These are phyloP conservation scores for Scedosporium dehoogii DNA, from an alignment of 2,329 filamentous ascomycete species.

Conservation along the genomic window DNA sequence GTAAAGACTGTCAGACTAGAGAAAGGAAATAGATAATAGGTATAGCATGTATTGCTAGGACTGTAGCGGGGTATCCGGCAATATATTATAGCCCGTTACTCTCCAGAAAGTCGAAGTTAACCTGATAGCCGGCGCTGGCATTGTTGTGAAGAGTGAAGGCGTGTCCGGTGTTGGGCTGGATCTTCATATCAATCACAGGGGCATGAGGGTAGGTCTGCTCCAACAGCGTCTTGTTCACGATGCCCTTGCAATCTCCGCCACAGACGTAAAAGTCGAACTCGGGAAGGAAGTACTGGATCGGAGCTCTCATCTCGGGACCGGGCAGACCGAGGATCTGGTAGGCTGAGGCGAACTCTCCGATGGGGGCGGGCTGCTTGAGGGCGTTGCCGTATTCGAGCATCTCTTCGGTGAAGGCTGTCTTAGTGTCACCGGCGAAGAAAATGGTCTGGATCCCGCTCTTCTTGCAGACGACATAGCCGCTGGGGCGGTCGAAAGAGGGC, in stretches of 20 bases:
- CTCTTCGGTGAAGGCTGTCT: conserved; percentile 15
- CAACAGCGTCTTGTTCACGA: conserved; percentile 6
- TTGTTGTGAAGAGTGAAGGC: conserved; percentile 24
- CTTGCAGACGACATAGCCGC: conserved; percentile 15
- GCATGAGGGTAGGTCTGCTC: conserved; percentile 18
- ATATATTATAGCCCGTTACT: neutral
- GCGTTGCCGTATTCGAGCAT: conserved; percentile 18
- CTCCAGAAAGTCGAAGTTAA: conserved; percentile 15
- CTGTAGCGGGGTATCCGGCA: no score
- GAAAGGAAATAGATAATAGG: no score
- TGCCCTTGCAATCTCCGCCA: conserved; percentile 23
- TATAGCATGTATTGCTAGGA: no score
- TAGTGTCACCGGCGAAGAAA: conserved; percentile 18
- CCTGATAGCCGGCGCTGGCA: conserved; percentile 20
- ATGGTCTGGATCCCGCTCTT: conserved; percentile 21
- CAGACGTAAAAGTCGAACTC: conserved; percentile 24
- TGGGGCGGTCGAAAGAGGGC: conserved; percentile 12
- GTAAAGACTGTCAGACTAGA: no score
- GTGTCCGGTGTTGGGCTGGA: conserved; percentile 26
- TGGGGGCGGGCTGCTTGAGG: conserved; percentile 22
- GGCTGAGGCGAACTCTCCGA: conserved; percentile 19
- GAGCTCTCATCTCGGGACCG: conserved; percentile 19
- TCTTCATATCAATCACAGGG: conserved; percentile 15
- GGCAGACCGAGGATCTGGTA: conserved; percentile 13
- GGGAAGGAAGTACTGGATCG: conserved; percentile 22